A percentile compares a stretch with the other conserved stretches of the same genome.
These are phyloP conservation scores for Cornus suecica DNA, from an alignment of 148 eudicot genomes.

Conservation along the genomic window DNA sequence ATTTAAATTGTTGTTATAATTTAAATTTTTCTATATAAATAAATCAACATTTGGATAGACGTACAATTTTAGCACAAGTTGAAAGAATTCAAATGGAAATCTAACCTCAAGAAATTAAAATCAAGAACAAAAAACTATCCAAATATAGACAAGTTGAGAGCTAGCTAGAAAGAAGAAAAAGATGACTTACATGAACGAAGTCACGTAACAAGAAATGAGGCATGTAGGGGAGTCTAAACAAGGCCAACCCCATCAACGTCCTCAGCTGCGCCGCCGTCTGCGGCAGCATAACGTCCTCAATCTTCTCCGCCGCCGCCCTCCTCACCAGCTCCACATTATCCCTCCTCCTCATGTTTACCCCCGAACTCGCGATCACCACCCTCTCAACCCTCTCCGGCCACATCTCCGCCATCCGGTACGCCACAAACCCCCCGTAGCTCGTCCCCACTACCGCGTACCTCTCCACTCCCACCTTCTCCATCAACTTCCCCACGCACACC, in stretches of 20 bases:
- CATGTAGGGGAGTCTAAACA: slow-evolving; percentile 19
- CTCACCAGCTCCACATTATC: slow-evolving; percentile 37
- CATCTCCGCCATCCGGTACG: slow-evolving; percentile 44
- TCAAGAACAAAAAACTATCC: too few species aligned
- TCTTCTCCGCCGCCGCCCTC: slow-evolving; percentile 28
- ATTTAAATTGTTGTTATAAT: too few species aligned
- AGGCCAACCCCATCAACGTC: slow-evolving; percentile 20
- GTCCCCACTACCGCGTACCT: slow-evolving; percentile 49
- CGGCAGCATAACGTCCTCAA: slow-evolving; percentile 48
- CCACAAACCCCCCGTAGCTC: slow-evolving; percentile 66
- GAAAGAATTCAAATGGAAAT: too few species aligned
- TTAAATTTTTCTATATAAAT: too few species aligned
- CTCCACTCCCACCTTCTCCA: slow-evolving; percentile 40
- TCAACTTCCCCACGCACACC: slow-evolving; percentile 24
- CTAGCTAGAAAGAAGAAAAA: background rate
- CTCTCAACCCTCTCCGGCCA: slow-evolving; percentile 63
- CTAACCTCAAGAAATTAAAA: too few species aligned
- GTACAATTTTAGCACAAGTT: too few species aligned
- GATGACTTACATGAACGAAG: slow-evolving; percentile 24
- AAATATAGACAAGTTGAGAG: too few species aligned
- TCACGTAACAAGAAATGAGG: slow-evolving; percentile 47
- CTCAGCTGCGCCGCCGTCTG: slow-evolving; percentile 27
- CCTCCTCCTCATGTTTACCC: slow-evolving; percentile 28
- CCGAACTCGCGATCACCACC: slow-evolving; percentile 57
- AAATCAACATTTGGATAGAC: too few species aligned